Percentiles rank a stretch among this genome's conserved stretches.
Evolutionary conservation across 768 basidiomycete genomes (phyloP).

Genomic region (Tylopilus sp.): DNA sequence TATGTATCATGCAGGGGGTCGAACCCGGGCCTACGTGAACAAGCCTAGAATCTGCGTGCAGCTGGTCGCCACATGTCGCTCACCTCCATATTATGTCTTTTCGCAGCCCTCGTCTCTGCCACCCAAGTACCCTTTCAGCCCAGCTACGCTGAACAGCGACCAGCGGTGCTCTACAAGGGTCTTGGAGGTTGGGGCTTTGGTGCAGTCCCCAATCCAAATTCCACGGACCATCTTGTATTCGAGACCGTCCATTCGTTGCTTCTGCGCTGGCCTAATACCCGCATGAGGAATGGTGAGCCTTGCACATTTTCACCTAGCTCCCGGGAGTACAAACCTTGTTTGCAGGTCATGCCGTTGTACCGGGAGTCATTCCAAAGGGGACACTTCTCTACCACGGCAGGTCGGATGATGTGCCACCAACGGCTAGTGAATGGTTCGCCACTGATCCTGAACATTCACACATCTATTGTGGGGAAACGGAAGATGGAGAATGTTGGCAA

Average conservation of each 20-base stretch:
- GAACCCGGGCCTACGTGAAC: too few relatives aligned
- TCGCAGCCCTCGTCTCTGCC: background rate
- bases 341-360: slow-evolving; percentile 21
- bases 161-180: background rate
- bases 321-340: background rate
- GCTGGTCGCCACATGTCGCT: too few relatives aligned
- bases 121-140: background rate
- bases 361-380: slow-evolving; percentile 30
- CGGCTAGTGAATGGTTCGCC: slow-evolving; percentile 29
- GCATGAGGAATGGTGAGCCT: slow-evolving; percentile 37
- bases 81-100: too few relatives aligned
- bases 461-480: slow-evolving; percentile 31
- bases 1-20: too few relatives aligned
- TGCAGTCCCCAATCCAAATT: background rate
- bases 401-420: slow-evolving; percentile 15
- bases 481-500: slow-evolving; percentile 24
- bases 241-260: slow-evolving; percentile 25
- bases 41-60: too few relatives aligned
- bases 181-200: background rate
- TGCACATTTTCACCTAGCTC: too few relatives aligned
- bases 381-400: slow-evolving; percentile 35
- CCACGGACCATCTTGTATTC: slow-evolving; percentile 29
- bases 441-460: slow-evolving; percentile 35
- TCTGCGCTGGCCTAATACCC: slow-evolving; percentile 42
- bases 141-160: background rate